These are phyloP conservation scores for Crithidia thermophila DNA, from an alignment of 208 protist genomes.

Conservation along the genomic window DNA sequence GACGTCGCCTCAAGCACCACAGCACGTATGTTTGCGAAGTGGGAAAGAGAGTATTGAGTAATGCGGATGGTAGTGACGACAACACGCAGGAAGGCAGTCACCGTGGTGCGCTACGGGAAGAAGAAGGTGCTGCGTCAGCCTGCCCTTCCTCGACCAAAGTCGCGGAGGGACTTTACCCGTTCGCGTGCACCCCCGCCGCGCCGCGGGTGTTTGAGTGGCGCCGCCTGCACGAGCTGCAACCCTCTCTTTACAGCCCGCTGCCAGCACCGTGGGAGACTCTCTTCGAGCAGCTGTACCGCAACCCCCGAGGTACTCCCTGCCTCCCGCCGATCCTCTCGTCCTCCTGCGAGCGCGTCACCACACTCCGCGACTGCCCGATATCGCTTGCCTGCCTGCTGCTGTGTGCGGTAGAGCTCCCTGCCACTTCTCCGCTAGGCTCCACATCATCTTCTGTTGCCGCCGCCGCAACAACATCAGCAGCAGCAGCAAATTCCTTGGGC, in stretches of 20 bases:
- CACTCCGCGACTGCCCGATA: neutral
- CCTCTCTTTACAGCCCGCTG: slow-evolving; percentile 21
- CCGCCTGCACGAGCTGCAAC: slow-evolving; percentile 7
- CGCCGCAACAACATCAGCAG: neutral
- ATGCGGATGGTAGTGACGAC: too few species aligned
- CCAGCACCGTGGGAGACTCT: slow-evolving; percentile 26
- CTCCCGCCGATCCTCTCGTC: slow-evolving; percentile 13
- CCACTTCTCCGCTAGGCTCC: too few species aligned
- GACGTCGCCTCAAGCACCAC: slow-evolving; percentile 11
- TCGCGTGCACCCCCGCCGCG: neutral
- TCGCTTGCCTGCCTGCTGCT: slow-evolving; percentile 5
- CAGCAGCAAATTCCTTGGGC: too few species aligned
- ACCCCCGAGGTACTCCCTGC: neutral
- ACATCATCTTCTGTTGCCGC: too few species aligned
- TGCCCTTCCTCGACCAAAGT: neutral
- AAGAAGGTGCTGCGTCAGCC: neutral
- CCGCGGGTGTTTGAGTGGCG: slow-evolving; percentile 9
- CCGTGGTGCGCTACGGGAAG: neutral
- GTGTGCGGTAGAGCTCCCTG: neutral
- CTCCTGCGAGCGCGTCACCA: neutral
- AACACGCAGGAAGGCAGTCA: neutral
- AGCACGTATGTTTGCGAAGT: slow-evolving; percentile 17
- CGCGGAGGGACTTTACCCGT: neutral
- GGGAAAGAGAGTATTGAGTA: too few species aligned
- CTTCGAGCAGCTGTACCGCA: slow-evolving; percentile 19